Evolutionary conservation across 176 grass and related monocot genomes (phyloP), one percentile per base, ranked within the genome.

Genomic region (Oryza australiensis): DNA sequence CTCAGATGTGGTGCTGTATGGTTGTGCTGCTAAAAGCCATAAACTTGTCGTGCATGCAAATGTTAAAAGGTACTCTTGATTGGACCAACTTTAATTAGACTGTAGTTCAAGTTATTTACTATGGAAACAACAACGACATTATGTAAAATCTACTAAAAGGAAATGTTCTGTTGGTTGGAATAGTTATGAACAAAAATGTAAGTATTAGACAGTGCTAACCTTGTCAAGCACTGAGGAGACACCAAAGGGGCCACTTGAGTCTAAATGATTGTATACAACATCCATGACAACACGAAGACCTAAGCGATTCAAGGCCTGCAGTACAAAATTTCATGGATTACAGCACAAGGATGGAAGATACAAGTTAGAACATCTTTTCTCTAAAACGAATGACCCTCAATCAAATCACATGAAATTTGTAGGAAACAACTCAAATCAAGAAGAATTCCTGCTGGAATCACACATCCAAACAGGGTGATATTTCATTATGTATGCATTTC

Each of bases 221-320:
- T 94, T 97, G 79, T 97, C 94, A 63, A 97, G 92, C 64, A 97
- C 92, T n/a, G 94, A 94, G 55, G 51, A 83, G 41, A 87, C 76
- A 76, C 86, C 53, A 43, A 71, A 91, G 14, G 94, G 92, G 26
- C 94, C 94, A 85, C 85, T 94, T 85, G 87, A 87, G 81, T 86
- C 38, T 72, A 97, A 80, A 91, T 94, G 95, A 90, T 94, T 97
- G 86, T 97, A 94, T 66, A 97, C 95, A 77, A 94, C 92, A 87
- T 97, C 95, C 26, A 94, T 74, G 65, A 97, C 78, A 73, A 97
- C 95, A 85, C 75, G 83, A 77, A 97, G 92, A 42, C 90, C 95
- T 85, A 92, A 69, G 41, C 13, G 81, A 79, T 97, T 94, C 38
- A 94, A 82, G 14, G 90, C 88, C 92, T 97, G 90, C 73, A 91